These are phyloP conservation scores for Torulaspora quercuum DNA, from an alignment of 805 yeast species.

Conservation along the genomic window DNA sequence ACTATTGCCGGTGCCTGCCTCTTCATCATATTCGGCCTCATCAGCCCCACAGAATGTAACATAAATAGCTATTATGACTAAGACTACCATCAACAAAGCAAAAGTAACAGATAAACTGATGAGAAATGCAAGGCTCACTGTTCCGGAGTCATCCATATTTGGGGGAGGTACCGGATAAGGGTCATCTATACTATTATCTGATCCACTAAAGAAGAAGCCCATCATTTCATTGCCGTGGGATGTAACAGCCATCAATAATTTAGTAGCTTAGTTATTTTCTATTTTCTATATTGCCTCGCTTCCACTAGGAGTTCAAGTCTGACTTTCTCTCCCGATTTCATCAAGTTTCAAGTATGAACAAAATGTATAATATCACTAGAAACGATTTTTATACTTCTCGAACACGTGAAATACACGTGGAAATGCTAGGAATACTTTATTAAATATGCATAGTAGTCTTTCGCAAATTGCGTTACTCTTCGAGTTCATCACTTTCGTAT, in stretches of 20 bases:
- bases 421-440: not conserved
- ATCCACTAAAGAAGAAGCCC: conserved; percentile 4
- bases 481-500: conserved; percentile 47
- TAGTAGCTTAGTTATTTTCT: no score
- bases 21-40: conserved; percentile 36
- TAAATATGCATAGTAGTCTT: conserved; percentile 3
- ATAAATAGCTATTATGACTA: conserved; percentile 33
- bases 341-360: no score
- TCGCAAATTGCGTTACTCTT: conserved; percentile 28
- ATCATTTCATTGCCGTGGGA: conserved; percentile 3
- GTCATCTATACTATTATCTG: conserved; percentile 13
- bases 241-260: conserved; percentile 5
- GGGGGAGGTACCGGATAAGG: conserved; percentile 27
- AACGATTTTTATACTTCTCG: not conserved
- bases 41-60: conserved; percentile 35
- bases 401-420: not conserved
- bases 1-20: conserved; percentile 19
- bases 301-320: no score
- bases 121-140: conserved; percentile 34
- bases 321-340: no score
- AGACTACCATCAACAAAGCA: conserved; percentile 33
- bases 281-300: no score
- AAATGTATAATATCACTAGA: no score
- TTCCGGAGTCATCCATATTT: conserved; percentile 28
- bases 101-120: conserved; percentile 37